Conservation (phyloP, 371 early-diverging fungal genomes). For the Choanephora cucurbitarum region DNA sequence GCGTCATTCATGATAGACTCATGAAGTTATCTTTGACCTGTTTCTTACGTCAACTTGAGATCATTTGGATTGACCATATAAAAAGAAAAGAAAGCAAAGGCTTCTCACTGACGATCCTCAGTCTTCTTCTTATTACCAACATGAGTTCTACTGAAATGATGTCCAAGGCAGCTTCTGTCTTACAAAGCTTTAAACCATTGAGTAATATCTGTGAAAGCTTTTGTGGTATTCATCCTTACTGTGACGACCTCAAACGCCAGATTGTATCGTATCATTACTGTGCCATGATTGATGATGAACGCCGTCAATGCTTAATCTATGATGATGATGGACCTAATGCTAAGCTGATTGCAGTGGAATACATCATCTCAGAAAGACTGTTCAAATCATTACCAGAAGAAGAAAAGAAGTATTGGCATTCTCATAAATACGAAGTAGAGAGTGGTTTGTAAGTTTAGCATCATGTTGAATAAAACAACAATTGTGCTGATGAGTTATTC, state of each 20-base stretch:
- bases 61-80: no score
- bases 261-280: constrained; percentile 53
- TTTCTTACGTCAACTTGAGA: no score
- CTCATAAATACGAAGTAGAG: constrained; percentile 47
- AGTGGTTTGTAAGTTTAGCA: constrained; percentile 26
- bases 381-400: constrained; percentile 39
- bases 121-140: not conserved
- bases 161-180: constrained; percentile 6
- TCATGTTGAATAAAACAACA: not conserved
- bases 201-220: constrained; percentile 21
- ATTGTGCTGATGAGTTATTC: not conserved
- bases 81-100: no score
- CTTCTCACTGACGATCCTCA: no score
- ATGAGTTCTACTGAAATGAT: not conserved
- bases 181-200: constrained; percentile 11
- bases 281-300: constrained; percentile 43
- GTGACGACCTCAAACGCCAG: constrained; percentile 40
- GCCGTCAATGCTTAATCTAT: constrained; percentile 57
- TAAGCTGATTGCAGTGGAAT: constrained; percentile 55
- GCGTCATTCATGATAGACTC: no score
- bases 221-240: constrained; percentile 34
- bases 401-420: constrained; percentile 53
- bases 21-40: no score
- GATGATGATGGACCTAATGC: constrained; percentile 39
- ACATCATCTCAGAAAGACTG: constrained; percentile 51